These are phyloP conservation scores for Aquanectria penicillioides DNA, from an alignment of 2,329 filamentous ascomycete species.

Conservation along the genomic window DNA sequence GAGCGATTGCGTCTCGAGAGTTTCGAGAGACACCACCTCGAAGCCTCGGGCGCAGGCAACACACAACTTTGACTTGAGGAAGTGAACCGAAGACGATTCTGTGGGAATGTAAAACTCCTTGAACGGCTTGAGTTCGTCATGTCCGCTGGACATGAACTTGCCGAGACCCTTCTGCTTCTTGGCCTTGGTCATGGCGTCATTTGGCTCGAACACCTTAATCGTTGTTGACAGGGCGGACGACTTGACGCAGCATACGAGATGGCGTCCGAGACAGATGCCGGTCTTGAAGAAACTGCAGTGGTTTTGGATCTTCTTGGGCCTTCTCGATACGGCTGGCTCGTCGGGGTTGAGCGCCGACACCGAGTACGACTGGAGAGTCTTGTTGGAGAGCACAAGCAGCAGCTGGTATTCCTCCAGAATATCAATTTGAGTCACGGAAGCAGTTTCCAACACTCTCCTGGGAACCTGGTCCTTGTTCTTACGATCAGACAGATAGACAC, in stretches of 20 bases:
- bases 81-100: constrained; percentile 98
- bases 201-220: constrained; percentile 99
- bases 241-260: constrained; percentile 96
- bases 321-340: constrained; percentile 82
- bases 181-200: constrained; percentile 90
- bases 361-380: constrained; percentile 89
- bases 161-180: constrained; percentile 96
- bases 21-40: constrained; percentile 95
- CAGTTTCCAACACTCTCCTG: constrained; percentile 84
- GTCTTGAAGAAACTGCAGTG: constrained; percentile 99
- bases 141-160: constrained; percentile 92
- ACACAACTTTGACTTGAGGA: constrained; percentile 94
- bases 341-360: constrained; percentile 86
- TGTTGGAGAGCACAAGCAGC: constrained; percentile 90
- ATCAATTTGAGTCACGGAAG: constrained; percentile 92
- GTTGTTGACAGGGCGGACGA: constrained; percentile 92
- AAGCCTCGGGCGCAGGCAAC: constrained; percentile 96
- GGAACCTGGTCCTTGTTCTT: constrained; percentile 86
- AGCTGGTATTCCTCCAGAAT: constrained; percentile 95
- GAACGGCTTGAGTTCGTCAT: constrained; percentile 95
- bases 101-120: constrained; percentile 99
- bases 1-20: constrained; percentile 96
- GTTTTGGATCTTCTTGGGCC: constrained; percentile 94
- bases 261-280: constrained; percentile 91
- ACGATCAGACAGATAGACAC: constrained; percentile 91